Conservation (phyloP, 2,329 filamentous ascomycete genomes). For the Pseudogymnoascus sp. region DNA sequence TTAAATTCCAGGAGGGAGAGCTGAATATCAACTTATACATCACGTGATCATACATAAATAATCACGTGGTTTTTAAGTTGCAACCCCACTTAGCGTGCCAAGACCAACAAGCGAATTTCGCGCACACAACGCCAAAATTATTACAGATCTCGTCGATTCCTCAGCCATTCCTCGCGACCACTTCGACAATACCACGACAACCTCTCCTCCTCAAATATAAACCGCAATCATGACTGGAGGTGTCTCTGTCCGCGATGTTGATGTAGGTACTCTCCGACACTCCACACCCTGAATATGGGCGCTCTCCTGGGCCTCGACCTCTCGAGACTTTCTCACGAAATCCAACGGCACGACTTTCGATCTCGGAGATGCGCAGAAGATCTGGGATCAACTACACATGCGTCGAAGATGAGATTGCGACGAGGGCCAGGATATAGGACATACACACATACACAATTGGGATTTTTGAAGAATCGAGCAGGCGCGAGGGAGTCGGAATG, state of each 20-base stretch:
- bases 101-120: conserved; percentile 11
- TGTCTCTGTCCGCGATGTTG: conserved; percentile 77
- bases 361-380: conserved; percentile 9
- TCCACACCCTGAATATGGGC: conserved; percentile 23
- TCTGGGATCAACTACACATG: conserved; percentile 1
- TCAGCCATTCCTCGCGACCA: conserved; percentile 11
- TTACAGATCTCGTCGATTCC: conserved; percentile 3
- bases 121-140: conserved; percentile 9
- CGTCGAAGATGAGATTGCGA: conserved; percentile 11
- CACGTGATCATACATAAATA: neutral
- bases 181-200: conserved; percentile 10
- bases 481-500: conserved; percentile 65
- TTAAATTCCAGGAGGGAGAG: too few relatives aligned
- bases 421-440: neutral
- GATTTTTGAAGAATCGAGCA: conserved; percentile 43
- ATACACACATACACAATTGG: conserved; percentile 10
- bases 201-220: conserved; percentile 17
- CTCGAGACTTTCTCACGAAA: conserved; percentile 1
- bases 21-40: too few relatives aligned
- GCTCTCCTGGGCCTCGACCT: neutral
- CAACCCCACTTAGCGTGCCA: conserved; percentile 8
- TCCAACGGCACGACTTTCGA: conserved; percentile 9
- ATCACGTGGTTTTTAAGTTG: neutral
- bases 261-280: conserved; percentile 52
- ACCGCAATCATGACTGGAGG: conserved; percentile 72